Conservation (phyloP, 108 stramenopile species). For the Bacterosira constricta region DNA sequence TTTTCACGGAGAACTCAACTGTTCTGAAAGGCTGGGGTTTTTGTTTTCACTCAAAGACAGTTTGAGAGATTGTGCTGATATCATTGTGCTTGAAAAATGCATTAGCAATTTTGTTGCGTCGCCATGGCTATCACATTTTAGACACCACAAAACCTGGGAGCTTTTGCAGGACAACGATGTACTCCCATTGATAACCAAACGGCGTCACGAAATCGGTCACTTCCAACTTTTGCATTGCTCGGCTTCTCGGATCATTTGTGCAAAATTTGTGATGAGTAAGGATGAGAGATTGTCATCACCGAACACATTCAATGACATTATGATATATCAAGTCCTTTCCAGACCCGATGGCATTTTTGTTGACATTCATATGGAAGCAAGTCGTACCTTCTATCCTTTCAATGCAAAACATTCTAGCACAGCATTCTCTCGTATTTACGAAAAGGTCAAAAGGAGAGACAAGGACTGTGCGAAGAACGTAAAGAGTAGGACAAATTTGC, state of each 20-base stretch:
- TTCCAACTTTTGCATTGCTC: slow-evolving; percentile 69
- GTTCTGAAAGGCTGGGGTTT: slow-evolving; percentile 45
- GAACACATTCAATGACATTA: slow-evolving; percentile 13
- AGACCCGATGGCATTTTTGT: slow-evolving; percentile 61
- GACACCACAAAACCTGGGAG: slow-evolving; percentile 72
- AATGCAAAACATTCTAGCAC: slow-evolving; percentile 11
- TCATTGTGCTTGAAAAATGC: slow-evolving; percentile 60
- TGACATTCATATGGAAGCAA: slow-evolving; percentile 77
- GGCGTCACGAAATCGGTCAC: slow-evolving; percentile 62
- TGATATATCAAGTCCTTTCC: slow-evolving; percentile 67
- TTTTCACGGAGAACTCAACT: slow-evolving; percentile 63
- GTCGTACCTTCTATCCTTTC: slow-evolving; percentile 59
- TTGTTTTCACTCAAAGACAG: slow-evolving; percentile 43
- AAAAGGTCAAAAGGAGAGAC: slow-evolving; percentile 60
- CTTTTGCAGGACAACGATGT: slow-evolving; percentile 72
- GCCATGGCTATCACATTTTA: slow-evolving; percentile 54
- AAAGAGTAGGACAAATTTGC: slow-evolving; percentile 61
- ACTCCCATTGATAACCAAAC: slow-evolving; percentile 66
- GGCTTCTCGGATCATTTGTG: slow-evolving; percentile 63
- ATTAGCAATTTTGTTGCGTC: slow-evolving; percentile 56
- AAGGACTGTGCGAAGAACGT: slow-evolving; percentile 76
- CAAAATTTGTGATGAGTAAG: slow-evolving; percentile 52
- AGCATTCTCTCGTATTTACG: slow-evolving; percentile 55
- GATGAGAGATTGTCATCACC: slow-evolving; percentile 5
- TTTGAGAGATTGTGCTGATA: slow-evolving; percentile 32